These are phyloP conservation scores for Artemisia annua DNA, from an alignment of 129 eudicot genomes.

Conservation along the genomic window DNA sequence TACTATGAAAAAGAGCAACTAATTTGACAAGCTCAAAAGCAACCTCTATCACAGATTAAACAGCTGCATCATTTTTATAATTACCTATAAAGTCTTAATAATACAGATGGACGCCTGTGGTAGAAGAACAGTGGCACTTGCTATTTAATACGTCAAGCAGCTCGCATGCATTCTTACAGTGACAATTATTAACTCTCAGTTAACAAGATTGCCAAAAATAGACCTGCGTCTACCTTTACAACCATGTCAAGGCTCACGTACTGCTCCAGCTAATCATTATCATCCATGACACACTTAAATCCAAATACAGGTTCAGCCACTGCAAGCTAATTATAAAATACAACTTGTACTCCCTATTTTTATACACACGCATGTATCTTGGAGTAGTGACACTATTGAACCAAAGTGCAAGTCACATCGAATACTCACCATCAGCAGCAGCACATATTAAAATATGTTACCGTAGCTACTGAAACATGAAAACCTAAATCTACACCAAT, in stretches of 20 bases:
- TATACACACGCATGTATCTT: too few relatives aligned
- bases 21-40: too few relatives aligned
- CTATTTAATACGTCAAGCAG: not conserved
- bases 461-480: not conserved
- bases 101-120: not conserved
- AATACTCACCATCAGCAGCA: conserved; percentile 22
- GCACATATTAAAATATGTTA: not conserved
- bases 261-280: not conserved
- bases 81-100: too few relatives aligned
- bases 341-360: too few relatives aligned
- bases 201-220: not conserved
- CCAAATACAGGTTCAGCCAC: not conserved
- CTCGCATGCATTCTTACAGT: not conserved
- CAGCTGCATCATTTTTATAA: too few relatives aligned
- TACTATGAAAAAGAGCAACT: too few relatives aligned
- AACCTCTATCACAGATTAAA: too few relatives aligned
- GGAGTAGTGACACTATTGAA: not conserved
- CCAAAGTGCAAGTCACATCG: conserved; percentile 2
- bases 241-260: too few relatives aligned
- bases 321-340: too few relatives aligned
- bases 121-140: not conserved
- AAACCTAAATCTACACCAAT: too few relatives aligned
- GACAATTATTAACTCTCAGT: not conserved
- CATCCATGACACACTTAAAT: not conserved
- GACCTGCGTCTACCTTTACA: not conserved